phyloP scores from a whole-genome alignment of 2,329 filamentous ascomycete genomes.

The Annulohypoxylon truncatum region DNA sequence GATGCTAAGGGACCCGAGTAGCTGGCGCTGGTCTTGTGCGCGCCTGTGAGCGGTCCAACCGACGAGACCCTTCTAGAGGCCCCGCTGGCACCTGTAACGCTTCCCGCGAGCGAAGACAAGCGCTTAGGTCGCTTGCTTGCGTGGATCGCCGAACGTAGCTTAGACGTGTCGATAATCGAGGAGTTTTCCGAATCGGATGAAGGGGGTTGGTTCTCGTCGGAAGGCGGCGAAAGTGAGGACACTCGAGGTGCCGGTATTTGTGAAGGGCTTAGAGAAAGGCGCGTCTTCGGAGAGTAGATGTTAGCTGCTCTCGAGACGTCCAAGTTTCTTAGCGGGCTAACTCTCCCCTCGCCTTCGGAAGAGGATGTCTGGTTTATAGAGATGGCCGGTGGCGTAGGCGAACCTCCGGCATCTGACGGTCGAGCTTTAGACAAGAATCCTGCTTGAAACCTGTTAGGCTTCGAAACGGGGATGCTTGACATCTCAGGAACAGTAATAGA shows the following conservation, averaged over 20 bases:
- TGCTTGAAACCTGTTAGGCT: conserved; percentile 84
- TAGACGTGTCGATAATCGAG: conserved; percentile 61
- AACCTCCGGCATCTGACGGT: conserved; percentile 61
- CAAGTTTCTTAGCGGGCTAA: conserved; percentile 62
- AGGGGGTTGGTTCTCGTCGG: conserved; percentile 66
- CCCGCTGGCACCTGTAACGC: conserved; percentile 11
- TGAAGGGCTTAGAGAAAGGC: conserved; percentile 49
- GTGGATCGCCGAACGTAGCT: conserved; percentile 67
- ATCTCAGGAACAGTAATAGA: conserved; percentile 67
- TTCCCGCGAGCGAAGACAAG: conserved; percentile 53
- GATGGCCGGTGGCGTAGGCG: conserved; percentile 69
- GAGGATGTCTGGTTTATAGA: conserved; percentile 70
- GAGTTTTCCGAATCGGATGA: conserved; percentile 64
- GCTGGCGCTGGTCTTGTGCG: conserved; percentile 46
- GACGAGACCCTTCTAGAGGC: conserved; percentile 60
- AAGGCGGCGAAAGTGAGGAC: conserved; percentile 48
- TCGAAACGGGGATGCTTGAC: conserved; percentile 55
- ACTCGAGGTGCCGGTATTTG: conserved; percentile 47
- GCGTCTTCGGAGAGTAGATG: conserved; percentile 60
- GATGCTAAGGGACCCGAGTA: conserved; percentile 60
- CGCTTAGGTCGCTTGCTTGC: conserved; percentile 61
- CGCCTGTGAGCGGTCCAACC: conserved; percentile 53
- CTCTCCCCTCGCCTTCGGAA: conserved; percentile 60
- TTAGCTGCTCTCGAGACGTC: conserved; percentile 62
- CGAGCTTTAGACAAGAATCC: conserved; percentile 79